Evolutionary conservation across 176 grass and related monocot genomes (phyloP).

Genomic region (Phoenix roebelenii): DNA sequence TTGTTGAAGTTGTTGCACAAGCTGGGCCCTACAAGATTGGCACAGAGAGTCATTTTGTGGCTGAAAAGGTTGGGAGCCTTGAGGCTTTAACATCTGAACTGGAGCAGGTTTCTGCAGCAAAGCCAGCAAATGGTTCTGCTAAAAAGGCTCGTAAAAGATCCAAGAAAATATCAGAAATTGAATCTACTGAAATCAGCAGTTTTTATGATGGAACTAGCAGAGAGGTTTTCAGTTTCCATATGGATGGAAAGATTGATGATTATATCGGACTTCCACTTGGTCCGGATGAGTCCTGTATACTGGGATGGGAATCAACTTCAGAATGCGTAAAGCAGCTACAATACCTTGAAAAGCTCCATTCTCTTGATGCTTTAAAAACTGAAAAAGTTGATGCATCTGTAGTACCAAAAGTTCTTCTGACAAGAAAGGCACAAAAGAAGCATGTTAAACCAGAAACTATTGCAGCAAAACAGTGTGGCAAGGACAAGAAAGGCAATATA

Average conservation of each 20-base stretch:
- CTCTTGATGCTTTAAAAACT: background rate
- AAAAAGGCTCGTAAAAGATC: slow-evolving; percentile 58
- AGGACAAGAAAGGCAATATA: background rate
- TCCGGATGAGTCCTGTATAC: background rate
- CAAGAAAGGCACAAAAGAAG: background rate
- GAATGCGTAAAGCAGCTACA: background rate
- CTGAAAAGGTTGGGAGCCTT: background rate
- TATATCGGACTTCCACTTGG: background rate
- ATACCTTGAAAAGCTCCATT: background rate
- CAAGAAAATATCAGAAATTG: slow-evolving; percentile 52
- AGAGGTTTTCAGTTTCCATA: slow-evolving; percentile 5
- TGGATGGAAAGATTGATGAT: slow-evolving; percentile 7
- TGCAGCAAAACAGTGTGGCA: background rate
- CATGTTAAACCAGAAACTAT: background rate
- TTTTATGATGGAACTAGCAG: slow-evolving; percentile 18
- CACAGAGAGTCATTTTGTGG: too few relatives aligned
- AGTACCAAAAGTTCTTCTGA: background rate
- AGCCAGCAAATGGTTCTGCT: slow-evolving; percentile 28
- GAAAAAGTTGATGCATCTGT: background rate
- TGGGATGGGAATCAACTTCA: background rate
- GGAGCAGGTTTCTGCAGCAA: slow-evolving; percentile 18
- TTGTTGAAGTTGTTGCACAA: too few relatives aligned
- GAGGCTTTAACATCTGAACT: background rate
- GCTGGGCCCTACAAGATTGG: too few relatives aligned
- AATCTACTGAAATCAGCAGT: slow-evolving; percentile 33